Conservation (phyloP, 2,329 filamentous ascomycete species). For the Ceratocystis cacaofunesta region DNA sequence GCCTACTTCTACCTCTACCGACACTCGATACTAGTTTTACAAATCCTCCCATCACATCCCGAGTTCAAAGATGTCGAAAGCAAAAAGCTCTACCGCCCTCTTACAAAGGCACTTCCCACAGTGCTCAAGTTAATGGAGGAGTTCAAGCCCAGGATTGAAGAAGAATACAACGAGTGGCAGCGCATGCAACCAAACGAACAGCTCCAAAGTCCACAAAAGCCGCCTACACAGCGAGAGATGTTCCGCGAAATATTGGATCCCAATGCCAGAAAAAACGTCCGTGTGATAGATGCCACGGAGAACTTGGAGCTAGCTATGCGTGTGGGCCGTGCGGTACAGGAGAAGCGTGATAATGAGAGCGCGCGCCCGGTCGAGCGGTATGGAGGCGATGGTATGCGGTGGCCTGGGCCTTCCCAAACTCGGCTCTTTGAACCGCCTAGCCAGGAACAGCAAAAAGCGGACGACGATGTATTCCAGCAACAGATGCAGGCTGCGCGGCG, state of each 20-base stretch:
- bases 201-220: not conserved
- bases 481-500: constrained; percentile 41
- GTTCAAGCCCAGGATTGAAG: constrained; percentile 64
- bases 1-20: constrained; percentile 86
- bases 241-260: constrained; percentile 22
- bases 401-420: constrained; percentile 6
- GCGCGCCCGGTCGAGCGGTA: constrained; percentile 36
- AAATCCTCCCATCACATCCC: constrained; percentile 61
- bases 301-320: constrained; percentile 63
- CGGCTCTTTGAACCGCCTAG: constrained; percentile 22
- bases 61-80: constrained; percentile 53
- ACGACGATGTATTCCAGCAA: constrained; percentile 31
- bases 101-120: constrained; percentile 35
- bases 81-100: constrained; percentile 42
- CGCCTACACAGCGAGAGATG: constrained; percentile 12
- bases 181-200: constrained; percentile 31
- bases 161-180: constrained; percentile 51
- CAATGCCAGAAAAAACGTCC: constrained; percentile 28
- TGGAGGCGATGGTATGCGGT: constrained; percentile 33
- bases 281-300: constrained; percentile 50
- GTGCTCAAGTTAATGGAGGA: constrained; percentile 59
- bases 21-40: constrained; percentile 70
- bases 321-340: constrained; percentile 58
- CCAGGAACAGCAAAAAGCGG: constrained; percentile 6
- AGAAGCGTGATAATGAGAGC: constrained; percentile 37